Conservation (phyloP, 352 stramenopile genomes). For the Lagenidium sp. region DNA sequence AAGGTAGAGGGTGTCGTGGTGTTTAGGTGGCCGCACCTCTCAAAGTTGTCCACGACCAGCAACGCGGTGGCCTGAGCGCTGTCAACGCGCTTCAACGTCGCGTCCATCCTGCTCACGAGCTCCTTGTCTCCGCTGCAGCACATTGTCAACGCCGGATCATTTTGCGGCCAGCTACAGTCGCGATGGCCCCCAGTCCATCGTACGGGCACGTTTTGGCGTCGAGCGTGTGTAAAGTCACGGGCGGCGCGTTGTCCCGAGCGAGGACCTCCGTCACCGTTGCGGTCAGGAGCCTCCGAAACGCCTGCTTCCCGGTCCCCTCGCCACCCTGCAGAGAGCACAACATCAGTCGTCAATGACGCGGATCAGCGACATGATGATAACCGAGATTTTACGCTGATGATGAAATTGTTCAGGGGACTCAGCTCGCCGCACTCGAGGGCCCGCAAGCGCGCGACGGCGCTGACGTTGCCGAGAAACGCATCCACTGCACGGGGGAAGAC, state of each 20-base stretch:
- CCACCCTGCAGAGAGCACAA: slow-evolving; percentile 23
- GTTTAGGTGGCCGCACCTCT: slow-evolving; percentile 28
- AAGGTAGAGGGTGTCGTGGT: too few relatives aligned
- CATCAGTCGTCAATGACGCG: not conserved
- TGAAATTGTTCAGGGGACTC: slow-evolving; percentile 34
- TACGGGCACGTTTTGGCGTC: slow-evolving; percentile 32
- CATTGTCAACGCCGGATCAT: too few relatives aligned
- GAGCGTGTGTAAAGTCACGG: slow-evolving; percentile 21
- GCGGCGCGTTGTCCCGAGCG: slow-evolving; percentile 4
- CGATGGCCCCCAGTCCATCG: too few relatives aligned
- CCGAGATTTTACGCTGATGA: slow-evolving; percentile 59
- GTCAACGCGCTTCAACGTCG: slow-evolving; percentile 15
- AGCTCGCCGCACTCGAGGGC: slow-evolving; percentile 5
- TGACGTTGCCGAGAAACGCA: slow-evolving; percentile 38
- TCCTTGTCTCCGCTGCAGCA: slow-evolving; percentile 40
- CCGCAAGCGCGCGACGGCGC: slow-evolving; percentile 18
- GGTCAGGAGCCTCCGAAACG: slow-evolving; percentile 35
- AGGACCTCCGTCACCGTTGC: slow-evolving; percentile 12
- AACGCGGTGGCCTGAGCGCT: slow-evolving; percentile 19
- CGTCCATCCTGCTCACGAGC: slow-evolving; percentile 27
- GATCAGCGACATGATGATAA: not conserved
- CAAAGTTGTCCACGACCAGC: slow-evolving; percentile 49
- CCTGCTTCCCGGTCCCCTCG: slow-evolving; percentile 34
- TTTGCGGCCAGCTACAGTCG: too few relatives aligned
- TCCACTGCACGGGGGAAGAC: slow-evolving; percentile 24